Evolutionary conservation across 352 stramenopile genomes (phyloP), one percentile per base, ranked within the genome.

Genomic region (Phytophthora foliorum): DNA sequence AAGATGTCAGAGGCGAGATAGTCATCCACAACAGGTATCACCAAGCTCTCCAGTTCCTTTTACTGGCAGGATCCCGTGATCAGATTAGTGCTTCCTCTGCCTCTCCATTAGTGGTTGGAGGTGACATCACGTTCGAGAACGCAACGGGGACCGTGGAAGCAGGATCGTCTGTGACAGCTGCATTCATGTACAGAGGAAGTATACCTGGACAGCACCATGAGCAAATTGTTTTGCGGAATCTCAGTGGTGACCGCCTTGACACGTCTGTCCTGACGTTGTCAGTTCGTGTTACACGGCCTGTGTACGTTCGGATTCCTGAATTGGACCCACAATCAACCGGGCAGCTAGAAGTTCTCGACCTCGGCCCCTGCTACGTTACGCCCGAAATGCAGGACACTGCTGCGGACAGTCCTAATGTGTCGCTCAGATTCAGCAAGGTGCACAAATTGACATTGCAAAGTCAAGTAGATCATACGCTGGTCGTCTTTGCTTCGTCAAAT

Each of bases 271-370:
- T 96, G 32, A 92, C 77, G 24, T 58, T 97, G 10, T 78, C 67
- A 9, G 72, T 91, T 53, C 84, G 83, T 14, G 77, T 97, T 44
- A 91, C 85, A 6, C 75, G 88, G 11, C 90, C 90, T 25, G 88
- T 97, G 1, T 96, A 96, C 61, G 86, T 97, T 32, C 80, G 88
- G 4, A 85, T 97, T 39, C 90, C 88, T 16, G 88, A 94, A 55
- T 71, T 97, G 42, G 90, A 97, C 56, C 81, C 78, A 17, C 81
- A 92, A 60, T 73, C 80, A 11, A 97, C 88, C 1, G 90, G 90
- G 1, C 83, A 85, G 8, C 65, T 97, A 13, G 72, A 93, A 17
- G 74, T 94, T 53, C 63, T 97, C 7, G 76, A 97, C 59, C 52
- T 97, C 32, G 90, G 90, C 0, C 73, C 84, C 1, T 95, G 87